Conservation (phyloP, 1,284 basidiomycete genomes). For the Ustilago trichophora region DNA sequence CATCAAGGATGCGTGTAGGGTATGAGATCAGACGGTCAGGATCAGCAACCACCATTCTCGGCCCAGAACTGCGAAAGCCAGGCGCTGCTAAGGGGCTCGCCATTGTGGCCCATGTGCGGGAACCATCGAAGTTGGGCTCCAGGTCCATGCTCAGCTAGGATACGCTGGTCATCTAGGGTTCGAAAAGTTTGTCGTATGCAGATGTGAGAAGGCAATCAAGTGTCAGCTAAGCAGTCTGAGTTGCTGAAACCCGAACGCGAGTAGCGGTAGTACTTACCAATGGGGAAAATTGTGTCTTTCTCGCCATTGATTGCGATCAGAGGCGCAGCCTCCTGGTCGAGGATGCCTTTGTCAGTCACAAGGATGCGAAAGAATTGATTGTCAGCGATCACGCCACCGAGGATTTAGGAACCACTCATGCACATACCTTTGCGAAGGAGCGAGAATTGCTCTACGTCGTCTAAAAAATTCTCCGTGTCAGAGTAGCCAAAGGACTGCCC, state of each 20-base stretch:
- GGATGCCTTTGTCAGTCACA: constrained; percentile 10
- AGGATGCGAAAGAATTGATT: no score
- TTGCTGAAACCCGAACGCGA: no score
- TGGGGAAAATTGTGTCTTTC: constrained; percentile 43
- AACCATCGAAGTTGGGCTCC: constrained; percentile 41
- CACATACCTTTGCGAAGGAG: constrained; percentile 25
- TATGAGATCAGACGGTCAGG: no score
- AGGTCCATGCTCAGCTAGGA: constrained; percentile 35
- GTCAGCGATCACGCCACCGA: no score
- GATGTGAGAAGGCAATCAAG: no score
- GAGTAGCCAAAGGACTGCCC: constrained; percentile 31
- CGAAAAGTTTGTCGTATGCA: no score
- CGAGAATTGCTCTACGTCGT: constrained; percentile 29
- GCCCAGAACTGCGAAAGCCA: constrained; percentile 33
- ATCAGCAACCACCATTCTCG: constrained; percentile 13
- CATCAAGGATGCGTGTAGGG: no score
- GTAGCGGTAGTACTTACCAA: constrained; percentile 37
- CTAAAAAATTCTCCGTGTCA: constrained; percentile 26
- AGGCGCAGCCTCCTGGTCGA: constrained; percentile 21
- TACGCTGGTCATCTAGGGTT: constrained; percentile 30
- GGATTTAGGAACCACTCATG: no score
- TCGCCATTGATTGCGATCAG: constrained; percentile 37
- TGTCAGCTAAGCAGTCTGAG: no score
- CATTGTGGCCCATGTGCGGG: constrained; percentile 37
- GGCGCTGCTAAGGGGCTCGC: constrained; percentile 33